phyloP scores from a whole-genome alignment of 805 yeast species.

The Ogataea paraovalis region DNA sequence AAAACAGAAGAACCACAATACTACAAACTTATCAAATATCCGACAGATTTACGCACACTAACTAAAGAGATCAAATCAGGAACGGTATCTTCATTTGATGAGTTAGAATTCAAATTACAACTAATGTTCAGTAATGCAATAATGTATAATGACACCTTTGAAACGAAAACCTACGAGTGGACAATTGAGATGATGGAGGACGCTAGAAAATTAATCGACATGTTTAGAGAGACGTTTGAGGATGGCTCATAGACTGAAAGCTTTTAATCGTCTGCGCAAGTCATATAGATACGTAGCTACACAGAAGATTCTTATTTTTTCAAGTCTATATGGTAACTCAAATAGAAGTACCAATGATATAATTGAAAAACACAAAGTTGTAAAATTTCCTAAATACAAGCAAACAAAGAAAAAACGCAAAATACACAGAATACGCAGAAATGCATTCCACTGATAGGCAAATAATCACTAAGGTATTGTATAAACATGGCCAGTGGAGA shows the following conservation, averaged over 20 bases:
- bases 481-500: neutral
- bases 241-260: slow-evolving; percentile 1
- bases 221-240: slow-evolving; percentile 48
- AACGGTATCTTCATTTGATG: slow-evolving; percentile 42
- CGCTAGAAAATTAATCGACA: slow-evolving; percentile 48
- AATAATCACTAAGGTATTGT: no score
- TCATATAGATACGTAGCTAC: no score
- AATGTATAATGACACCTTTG: slow-evolving; percentile 66
- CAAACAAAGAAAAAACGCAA: neutral
- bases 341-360: neutral
- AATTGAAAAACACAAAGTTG: neutral
- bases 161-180: slow-evolving; percentile 57
- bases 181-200: slow-evolving; percentile 70
- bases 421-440: neutral
- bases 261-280: no score
- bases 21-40: slow-evolving; percentile 53
- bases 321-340: neutral
- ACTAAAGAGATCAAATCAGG: slow-evolving; percentile 55
- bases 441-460: no score
- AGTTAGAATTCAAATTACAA: slow-evolving; percentile 64
- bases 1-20: slow-evolving; percentile 68
- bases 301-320: no score
- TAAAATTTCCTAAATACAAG: slow-evolving; percentile 13
- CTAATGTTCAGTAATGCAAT: slow-evolving; percentile 81
- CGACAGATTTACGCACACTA: slow-evolving; percentile 66